Evolutionary conservation across 495 filamentous ascomycete genomes (phyloP), one percentile per base, ranked within the genome.

Genomic region (Hyaloscypha hepaticicola): DNA sequence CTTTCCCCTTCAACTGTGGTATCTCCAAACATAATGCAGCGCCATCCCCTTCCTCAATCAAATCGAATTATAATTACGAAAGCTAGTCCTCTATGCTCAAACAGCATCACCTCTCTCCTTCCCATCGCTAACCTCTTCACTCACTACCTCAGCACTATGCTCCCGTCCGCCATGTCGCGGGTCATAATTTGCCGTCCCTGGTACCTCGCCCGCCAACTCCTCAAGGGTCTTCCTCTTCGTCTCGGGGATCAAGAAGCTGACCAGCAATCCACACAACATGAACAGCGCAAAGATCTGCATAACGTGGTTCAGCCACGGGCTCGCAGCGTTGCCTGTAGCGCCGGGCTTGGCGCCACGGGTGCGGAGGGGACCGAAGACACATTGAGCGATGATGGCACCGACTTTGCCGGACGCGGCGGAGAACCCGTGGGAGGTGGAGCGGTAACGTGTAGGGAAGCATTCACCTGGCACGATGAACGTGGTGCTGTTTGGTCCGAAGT

Each of bases 381-480:
- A 72, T 49, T 84, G 76, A 22, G 81, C 81, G 48, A 84, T 61
- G 74, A 91, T 95, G 67, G 90, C 88, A 26, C 93, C 92, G 26
- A 96, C 72, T 72, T 97, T 97, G 41, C 93, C 93, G 3, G 87
- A 82, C 0, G 90, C 93, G 27, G 92, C 93, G 5, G 88, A 92
- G 74, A 97, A 86, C 62, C 93, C 93, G 77, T 96, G 91, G 34
- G 87, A 91, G 41, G 90, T 92, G 31, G 86, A 91, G 12, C 93
- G 84, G 76, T 93, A 95, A 31, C 89, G 86, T 0, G 93, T 96
- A 0, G 93, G 93, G 83, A 94, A 97, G 63, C 89, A 87, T 71
- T 97, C 93, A 25, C 90, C 92, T 11, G 93, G 92, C 1, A 97
- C 90, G 69, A 97, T 90, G 83, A 96, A 96, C 11, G 92, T 96